Percentiles rank a stretch among this genome's conserved stretches.
These are phyloP conservation scores for Yamadazyma takamatsuzukensis DNA, from an alignment of 805 yeast genomes.

Conservation along the genomic window DNA sequence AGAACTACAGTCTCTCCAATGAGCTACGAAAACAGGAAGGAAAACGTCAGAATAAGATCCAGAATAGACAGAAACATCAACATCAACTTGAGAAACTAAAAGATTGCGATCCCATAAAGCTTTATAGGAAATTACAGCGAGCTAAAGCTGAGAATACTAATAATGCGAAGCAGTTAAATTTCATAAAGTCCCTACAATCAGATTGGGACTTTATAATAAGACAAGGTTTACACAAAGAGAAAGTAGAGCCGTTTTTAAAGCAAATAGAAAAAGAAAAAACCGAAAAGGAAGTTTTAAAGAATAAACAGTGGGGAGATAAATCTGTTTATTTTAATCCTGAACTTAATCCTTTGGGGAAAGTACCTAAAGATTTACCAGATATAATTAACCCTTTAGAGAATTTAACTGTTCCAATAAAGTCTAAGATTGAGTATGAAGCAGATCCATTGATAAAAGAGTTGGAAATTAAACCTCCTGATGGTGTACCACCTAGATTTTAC, in stretches of 20 bases:
- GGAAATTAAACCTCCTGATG: constrained; percentile 35
- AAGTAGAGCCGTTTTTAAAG: constrained; percentile 21
- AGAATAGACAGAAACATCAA: constrained; percentile 32
- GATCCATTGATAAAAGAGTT: constrained; percentile 29
- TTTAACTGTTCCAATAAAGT: constrained; percentile 28
- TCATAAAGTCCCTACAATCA: constrained; percentile 24
- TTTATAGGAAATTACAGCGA: constrained; percentile 28
- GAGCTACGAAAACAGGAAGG: constrained; percentile 35
- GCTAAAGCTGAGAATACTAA: constrained; percentile 18
- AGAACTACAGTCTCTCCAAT: constrained; percentile 32
- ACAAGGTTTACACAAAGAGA: constrained; percentile 30
- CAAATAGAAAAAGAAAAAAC: constrained; percentile 15
- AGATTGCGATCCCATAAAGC: constrained; percentile 31
- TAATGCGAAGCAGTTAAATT: constrained; percentile 13
- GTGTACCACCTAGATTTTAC: constrained; percentile 45
- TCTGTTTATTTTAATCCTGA: constrained; percentile 66
- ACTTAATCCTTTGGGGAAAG: constrained; percentile 57
- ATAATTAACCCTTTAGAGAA: constrained; percentile 16
- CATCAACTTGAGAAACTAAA: constrained; percentile 22
- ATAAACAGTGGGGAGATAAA: constrained; percentile 38
- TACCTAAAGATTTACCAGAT: constrained; percentile 35
- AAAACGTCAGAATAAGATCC: constrained; percentile 32
- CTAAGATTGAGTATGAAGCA: constrained; percentile 11
- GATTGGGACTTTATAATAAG: constrained; percentile 40
- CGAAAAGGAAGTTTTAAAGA: constrained; percentile 13